Base-by-base conservation (phyloP, 2,329 filamentous ascomycete species). In the Aspergillus arachidicola region DNA sequence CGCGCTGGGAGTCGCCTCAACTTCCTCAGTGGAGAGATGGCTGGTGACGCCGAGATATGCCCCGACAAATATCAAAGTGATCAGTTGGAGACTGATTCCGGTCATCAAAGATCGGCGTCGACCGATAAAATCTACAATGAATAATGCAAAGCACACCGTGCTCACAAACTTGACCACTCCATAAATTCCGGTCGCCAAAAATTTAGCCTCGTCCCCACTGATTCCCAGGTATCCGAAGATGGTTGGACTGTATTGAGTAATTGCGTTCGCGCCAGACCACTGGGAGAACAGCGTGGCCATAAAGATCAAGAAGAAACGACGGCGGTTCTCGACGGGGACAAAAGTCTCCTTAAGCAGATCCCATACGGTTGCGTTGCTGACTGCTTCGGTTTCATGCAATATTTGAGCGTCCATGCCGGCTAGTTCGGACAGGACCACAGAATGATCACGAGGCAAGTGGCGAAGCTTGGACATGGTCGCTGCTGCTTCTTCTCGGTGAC, bases 61-160 rank as follows among this genome's bases (percentile, higher is more conserved):
- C 5, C 74, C 80, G 1, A 83, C 68, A 58, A 81, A 83, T 5
- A 79, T 68, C 64, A 82, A 71, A 0, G 79, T 78, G 2, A 80
- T 66, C 69, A 81, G 73, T 66, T 83, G 81, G 1, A 78, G 63
- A 12, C 63, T 68, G 57, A 74, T 74, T 2, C 76, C 76, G 1
- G 77, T 62, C 28, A 81, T 78, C 0, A 82, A 71, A 6, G 73
- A 76, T 21, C 71, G 74, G 14, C 78, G 72, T 12, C 78, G 75
- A 1, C 81, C 81, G 4, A 83, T 70, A 11, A 77, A 78, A 57
- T 83, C 81, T 26, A 82, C 76, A 62, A 83, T 77, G 68, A 82
- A 79, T 61, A 83, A 78, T 2, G 75, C 76, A 5, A 80, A 79
- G 12, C 79, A 76, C 1, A 83, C 58, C 6, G 74, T 75, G 62